These are phyloP conservation scores for Fusarium clavum DNA, from an alignment of 2,329 filamentous ascomycete genomes.

Conservation along the genomic window DNA sequence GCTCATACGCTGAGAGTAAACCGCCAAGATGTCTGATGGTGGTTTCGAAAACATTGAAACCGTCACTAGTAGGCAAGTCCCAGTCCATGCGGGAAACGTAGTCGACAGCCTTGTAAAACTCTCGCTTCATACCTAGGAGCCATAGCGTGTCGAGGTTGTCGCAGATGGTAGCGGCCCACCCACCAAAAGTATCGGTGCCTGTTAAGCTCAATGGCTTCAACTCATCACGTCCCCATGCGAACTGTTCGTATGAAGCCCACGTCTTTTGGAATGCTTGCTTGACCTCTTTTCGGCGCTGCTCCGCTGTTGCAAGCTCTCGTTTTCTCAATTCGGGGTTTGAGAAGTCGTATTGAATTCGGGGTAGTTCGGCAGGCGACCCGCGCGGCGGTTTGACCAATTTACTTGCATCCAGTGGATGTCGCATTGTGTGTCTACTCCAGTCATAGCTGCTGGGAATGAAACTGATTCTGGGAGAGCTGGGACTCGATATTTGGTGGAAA, in stretches of 20 bases:
- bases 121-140: constrained; percentile 72
- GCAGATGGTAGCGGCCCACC: constrained; percentile 72
- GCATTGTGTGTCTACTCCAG: constrained; percentile 34
- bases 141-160: constrained; percentile 73
- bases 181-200: constrained; percentile 66
- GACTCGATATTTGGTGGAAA: constrained; percentile 26
- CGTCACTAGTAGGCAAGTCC: constrained; percentile 55
- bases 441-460: constrained; percentile 42
- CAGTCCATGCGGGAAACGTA: constrained; percentile 62
- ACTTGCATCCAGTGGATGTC: constrained; percentile 18
- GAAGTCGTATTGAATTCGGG: constrained; percentile 41
- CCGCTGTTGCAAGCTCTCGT: constrained; percentile 8
- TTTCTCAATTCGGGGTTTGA: constrained; percentile 25
- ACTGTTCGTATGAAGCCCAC: constrained; percentile 68
- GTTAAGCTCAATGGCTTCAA: constrained; percentile 64
- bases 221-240: constrained; percentile 72
- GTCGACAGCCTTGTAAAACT: constrained; percentile 70
- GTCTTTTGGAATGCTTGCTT: constrained; percentile 62
- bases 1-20: constrained; percentile 73
- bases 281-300: constrained; percentile 52
- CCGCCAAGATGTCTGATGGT: constrained; percentile 76
- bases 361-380: constrained; percentile 26
- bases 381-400: constrained; percentile 26
- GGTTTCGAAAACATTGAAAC: constrained; percentile 75
- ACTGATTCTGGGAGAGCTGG: constrained; percentile 12